These are phyloP conservation scores for Quercus agrifolia DNA, from an alignment of 306 rosid species.

Conservation along the genomic window DNA sequence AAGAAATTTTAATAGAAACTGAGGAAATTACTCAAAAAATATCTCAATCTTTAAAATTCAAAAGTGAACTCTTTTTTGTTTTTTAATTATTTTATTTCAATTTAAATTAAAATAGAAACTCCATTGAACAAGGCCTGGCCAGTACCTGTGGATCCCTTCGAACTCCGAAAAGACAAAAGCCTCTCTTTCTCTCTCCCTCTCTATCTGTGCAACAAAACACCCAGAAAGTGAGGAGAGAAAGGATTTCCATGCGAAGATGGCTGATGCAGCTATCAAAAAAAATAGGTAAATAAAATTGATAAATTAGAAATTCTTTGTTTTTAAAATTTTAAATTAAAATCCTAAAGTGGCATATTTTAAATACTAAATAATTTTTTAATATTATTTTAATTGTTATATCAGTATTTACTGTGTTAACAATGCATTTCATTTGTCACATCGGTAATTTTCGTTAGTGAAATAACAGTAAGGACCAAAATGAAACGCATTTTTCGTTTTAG, in stretches of 20 bases:
- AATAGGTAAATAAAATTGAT: no score
- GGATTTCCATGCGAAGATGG: conserved; percentile 51
- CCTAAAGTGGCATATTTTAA: no score
- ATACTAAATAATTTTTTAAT: no score
- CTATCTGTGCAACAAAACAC: not conserved
- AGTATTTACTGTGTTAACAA: no score
- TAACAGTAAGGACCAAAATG: rapidly evolving
- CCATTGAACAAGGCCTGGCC: not conserved
- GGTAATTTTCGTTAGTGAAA: rapidly evolving
- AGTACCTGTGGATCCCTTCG: conserved; percentile 23
- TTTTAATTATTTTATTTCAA: no score
- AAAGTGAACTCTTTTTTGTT: no score
- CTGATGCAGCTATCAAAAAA: conserved; percentile 37
- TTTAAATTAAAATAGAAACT: not conserved
- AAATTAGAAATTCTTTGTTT: no score
- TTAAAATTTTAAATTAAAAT: no score
- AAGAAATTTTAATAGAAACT: no score
- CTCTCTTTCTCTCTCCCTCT: not conserved
- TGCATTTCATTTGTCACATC: rapidly evolving
- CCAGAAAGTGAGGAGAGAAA: conserved; percentile 26
- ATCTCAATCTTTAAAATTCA: no score
- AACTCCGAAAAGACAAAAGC: conserved; percentile 21
- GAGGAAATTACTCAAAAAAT: no score
- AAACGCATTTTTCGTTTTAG: rapidly evolving
- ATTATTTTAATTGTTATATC: no score